A percentile compares a stretch with the other conserved stretches of the same genome.
Conservation (phyloP, 805 yeast genomes). For the Sugiyamaella qingdaonensis region DNA sequence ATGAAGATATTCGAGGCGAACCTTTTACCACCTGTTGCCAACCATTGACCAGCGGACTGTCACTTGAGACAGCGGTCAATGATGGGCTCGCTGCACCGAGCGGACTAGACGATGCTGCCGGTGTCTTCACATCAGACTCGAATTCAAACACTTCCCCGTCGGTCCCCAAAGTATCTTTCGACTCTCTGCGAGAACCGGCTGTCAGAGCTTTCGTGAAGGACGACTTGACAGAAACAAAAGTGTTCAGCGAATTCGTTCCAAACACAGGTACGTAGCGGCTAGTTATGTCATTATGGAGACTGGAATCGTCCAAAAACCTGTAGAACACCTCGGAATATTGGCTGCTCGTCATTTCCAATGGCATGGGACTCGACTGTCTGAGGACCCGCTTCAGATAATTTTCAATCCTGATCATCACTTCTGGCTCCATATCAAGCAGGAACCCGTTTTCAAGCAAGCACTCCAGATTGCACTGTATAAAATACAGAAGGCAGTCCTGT, state of each 20-base stretch:
- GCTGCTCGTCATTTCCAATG: background rate
- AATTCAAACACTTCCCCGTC: slow-evolving; percentile 12
- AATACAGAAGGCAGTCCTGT: slow-evolving; percentile 61
- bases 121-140: slow-evolving; percentile 10
- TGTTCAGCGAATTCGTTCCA: slow-evolving; percentile 9
- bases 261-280: slow-evolving; percentile 17
- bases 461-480: slow-evolving; percentile 61
- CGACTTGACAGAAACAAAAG: slow-evolving; percentile 13
- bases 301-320: slow-evolving; percentile 29
- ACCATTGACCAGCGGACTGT: background rate
- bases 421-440: slow-evolving; percentile 5
- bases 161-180: background rate
- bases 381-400: slow-evolving; percentile 9
- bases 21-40: background rate
- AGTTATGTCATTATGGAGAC: slow-evolving; percentile 26
- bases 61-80: background rate
- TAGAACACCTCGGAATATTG: slow-evolving; percentile 6
- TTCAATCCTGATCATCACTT: slow-evolving; percentile 12
- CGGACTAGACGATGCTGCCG: background rate
- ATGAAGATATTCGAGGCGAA: background rate
- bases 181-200: background rate
- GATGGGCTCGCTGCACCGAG: background rate
- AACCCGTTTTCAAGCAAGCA: slow-evolving; percentile 48
- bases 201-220: background rate
- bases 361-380: background rate